Base-by-base conservation (phyloP, 2,329 filamentous ascomycete genomes). In the Trichoderma breve region DNA sequence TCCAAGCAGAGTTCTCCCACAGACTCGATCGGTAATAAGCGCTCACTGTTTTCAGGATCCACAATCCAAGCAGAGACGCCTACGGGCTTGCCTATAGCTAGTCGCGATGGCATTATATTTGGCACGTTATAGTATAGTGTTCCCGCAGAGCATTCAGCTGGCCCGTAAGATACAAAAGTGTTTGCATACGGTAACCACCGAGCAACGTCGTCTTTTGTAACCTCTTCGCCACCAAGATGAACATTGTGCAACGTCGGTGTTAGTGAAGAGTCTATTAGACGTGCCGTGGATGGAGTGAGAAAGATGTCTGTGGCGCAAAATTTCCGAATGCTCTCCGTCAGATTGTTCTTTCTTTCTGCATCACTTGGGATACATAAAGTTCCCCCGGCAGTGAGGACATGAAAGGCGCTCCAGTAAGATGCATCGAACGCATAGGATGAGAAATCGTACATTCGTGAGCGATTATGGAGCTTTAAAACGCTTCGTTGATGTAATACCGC, bases 1-100 rank as follows among this genome's bases (percentile, higher is more conserved):
- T 62, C 60, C 32, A 62, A 21, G 88, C 84, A 1, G 88, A 88
- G 79, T 76, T 88, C 86, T 6, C 86, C 87, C 1, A 87, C 81
- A 2, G 81, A 79, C 0, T 86, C 86, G 1, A 87, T 78, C 0
- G 86, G 60, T 39, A 39, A 84, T 3, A 84, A 81, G 4, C 88
- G 82, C 14, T 78, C 80, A 70, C 86, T 76, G 70, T 85, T 81
- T 67, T 86, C 81, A 39, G 60, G 32, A 14, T 62, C 21, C n/a
- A 62, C 60, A 62, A 62, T 7, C 60, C 60, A 62, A 26, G 60
- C 60, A 43, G 14, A 39, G 21, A 62, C 60, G 12, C 60, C 60
- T 43, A 76, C 69, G 14, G 71, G 34, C 8, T 34, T 71, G 43
- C 78, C 79, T 6, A 75, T 75, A 4, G 72, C 14, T 26, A 62